Evolutionary conservation across 306 rosid species (phyloP).

Genomic region (Casuarina equisetifolia): DNA sequence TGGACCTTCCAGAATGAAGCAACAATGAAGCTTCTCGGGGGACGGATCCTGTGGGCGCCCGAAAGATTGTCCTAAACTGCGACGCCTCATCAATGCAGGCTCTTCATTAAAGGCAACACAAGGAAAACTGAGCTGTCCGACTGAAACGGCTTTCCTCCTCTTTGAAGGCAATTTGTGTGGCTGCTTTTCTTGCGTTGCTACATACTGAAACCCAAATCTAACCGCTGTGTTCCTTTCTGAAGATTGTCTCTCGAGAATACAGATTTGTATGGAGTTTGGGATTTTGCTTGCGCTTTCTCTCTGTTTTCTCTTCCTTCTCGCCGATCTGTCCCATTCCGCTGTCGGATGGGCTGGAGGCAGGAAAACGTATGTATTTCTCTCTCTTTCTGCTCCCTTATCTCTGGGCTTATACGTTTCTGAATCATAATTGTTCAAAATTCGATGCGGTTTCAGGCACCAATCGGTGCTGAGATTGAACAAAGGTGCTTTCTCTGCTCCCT

Average conservation of each 20-base stretch:
- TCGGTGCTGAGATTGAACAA: slow-evolving; percentile 50
- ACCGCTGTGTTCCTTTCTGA: not conserved
- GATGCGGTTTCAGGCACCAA: slow-evolving; percentile 40
- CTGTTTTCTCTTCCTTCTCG: slow-evolving; percentile 43
- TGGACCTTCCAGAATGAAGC: too few relatives aligned
- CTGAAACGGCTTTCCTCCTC: not conserved
- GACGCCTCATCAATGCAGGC: too few relatives aligned
- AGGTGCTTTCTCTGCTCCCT: slow-evolving; percentile 40
- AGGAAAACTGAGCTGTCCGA: too few relatives aligned
- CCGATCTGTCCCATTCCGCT: slow-evolving; percentile 47
- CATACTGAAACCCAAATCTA: not conserved
- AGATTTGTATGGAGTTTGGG: slow-evolving; percentile 42
- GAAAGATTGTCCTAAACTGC: too few relatives aligned
- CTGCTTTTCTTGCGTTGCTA: not conserved
- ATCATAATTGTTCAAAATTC: not conserved
- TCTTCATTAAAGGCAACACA: too few relatives aligned
- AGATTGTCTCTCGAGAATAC: not conserved
- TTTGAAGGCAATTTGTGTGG: not conserved
- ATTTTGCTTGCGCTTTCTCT: slow-evolving; percentile 30
- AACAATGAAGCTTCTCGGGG: too few relatives aligned
- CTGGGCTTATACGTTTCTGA: not conserved
- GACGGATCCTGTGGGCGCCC: too few relatives aligned
- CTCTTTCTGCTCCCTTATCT: not conserved
- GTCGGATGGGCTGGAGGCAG: slow-evolving; percentile 29
- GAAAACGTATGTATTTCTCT: slow-evolving; percentile 31